Percentiles rank a stretch among this genome's conserved stretches.
Evolutionary conservation across 495 filamentous ascomycete genomes (phyloP).

Genomic region (Halenospora varia): DNA sequence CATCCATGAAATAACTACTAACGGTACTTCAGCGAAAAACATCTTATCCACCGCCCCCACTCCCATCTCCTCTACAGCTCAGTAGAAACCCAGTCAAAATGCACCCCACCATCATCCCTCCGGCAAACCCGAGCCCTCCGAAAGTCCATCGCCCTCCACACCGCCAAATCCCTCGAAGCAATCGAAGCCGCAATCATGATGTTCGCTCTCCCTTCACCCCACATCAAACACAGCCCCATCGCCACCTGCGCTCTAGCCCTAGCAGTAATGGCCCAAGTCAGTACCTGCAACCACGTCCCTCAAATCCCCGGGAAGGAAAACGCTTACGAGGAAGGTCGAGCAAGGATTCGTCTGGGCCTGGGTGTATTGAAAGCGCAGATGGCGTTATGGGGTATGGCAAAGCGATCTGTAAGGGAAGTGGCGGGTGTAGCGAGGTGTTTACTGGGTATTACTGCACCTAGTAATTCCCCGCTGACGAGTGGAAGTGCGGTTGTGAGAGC

Average conservation of each 20-base stretch:
- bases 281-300: conserved; percentile 44
- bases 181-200: conserved; percentile 61
- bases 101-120: conserved; percentile 31
- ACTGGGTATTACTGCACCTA: conserved; percentile 34
- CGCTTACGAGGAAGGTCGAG: conserved; percentile 58
- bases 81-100: conserved; percentile 33
- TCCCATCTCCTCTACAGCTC: conserved; percentile 31
- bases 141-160: conserved; percentile 47
- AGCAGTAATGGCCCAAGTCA: conserved; percentile 37
- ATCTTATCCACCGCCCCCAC: conserved; percentile 56
- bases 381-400: conserved; percentile 47
- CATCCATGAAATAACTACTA: conserved; percentile 5
- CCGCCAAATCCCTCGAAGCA: conserved; percentile 60
- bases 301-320: no score
- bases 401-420: conserved; percentile 61
- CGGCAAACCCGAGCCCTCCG: conserved; percentile 34
- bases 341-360: conserved; percentile 59
- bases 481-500: background rate
- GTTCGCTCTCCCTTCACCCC: conserved; percentile 55
- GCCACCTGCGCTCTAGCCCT: conserved; percentile 63
- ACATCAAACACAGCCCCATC: conserved; percentile 61
- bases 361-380: conserved; percentile 53
- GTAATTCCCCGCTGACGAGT: no score
- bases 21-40: conserved; percentile 34
- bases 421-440: conserved; percentile 55